Evolutionary conservation across 2,329 filamentous ascomycete species (phyloP).

Genomic region (Aspergillus hortae): DNA sequence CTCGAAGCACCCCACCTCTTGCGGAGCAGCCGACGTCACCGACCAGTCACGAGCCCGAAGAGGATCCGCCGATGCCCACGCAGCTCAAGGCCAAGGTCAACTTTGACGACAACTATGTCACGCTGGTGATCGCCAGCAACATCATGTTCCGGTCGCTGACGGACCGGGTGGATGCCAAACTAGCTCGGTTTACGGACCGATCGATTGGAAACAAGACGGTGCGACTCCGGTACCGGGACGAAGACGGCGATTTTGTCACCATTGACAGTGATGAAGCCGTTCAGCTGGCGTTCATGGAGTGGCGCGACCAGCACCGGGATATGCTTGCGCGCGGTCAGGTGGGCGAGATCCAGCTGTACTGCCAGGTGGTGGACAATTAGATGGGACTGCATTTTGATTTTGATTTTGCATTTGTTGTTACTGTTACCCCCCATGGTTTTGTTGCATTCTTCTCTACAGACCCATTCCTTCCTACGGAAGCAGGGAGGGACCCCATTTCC

Average conservation of each 20-base stretch:
- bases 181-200: slow-evolving; percentile 78
- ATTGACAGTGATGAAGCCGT: slow-evolving; percentile 97
- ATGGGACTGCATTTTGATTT: background rate
- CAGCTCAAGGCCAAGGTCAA: slow-evolving; percentile 96
- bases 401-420: background rate
- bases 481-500: background rate
- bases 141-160: slow-evolving; percentile 92
- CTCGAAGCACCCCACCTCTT: slow-evolving; percentile 23
- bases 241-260: slow-evolving; percentile 87
- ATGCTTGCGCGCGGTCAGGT: slow-evolving; percentile 64
- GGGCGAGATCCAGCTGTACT: slow-evolving; percentile 87
- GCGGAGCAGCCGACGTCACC: slow-evolving; percentile 32
- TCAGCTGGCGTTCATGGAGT: slow-evolving; percentile 90
- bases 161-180: slow-evolving; percentile 93
- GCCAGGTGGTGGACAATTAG: slow-evolving; percentile 53
- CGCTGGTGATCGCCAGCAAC: slow-evolving; percentile 92
- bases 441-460: slow-evolving; percentile 5
- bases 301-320: slow-evolving; percentile 71
- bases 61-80: slow-evolving; percentile 54
- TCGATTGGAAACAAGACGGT: slow-evolving; percentile 79
- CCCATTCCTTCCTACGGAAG: slow-evolving; percentile 4
- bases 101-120: slow-evolving; percentile 87
- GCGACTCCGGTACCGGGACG: slow-evolving; percentile 84
- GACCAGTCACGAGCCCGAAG: slow-evolving; percentile 30
- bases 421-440: background rate